Percentiles rank a stretch among this genome's conserved stretches.
Conservation (phyloP, 768 basidiomycete genomes). For the Auriscalpium orientale region DNA sequence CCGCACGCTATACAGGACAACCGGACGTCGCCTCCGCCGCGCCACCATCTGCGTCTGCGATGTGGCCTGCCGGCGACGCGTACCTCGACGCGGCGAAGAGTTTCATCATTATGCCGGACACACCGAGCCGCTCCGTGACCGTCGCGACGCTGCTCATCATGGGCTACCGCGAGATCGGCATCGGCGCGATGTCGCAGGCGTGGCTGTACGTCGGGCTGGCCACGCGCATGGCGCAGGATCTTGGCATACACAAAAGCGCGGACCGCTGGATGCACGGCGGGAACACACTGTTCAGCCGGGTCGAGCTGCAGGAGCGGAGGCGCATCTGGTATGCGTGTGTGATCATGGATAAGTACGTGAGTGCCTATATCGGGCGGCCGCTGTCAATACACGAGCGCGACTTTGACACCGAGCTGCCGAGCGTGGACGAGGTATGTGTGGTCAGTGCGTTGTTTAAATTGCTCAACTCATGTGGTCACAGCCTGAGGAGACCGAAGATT, state of each 20-base stretch:
- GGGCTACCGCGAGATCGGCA: constrained; percentile 80
- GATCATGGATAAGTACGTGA: constrained; percentile 73
- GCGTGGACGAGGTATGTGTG: constrained; percentile 44
- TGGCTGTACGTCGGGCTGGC: constrained; percentile 87
- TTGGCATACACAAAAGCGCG: constrained; percentile 76
- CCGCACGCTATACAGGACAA: constrained; percentile 56
- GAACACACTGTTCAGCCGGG: constrained; percentile 42
- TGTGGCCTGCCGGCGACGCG: constrained; percentile 78
- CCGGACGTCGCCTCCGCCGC: constrained; percentile 19
- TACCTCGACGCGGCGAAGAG: constrained; percentile 62
- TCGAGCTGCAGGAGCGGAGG: constrained; percentile 62
- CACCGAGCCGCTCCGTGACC: constrained; percentile 64
- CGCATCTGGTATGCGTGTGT: constrained; percentile 77
- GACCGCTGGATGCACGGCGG: constrained; percentile 69
- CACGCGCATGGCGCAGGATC: constrained; percentile 86
- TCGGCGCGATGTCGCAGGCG: constrained; percentile 82
- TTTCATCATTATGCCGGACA: constrained; percentile 59
- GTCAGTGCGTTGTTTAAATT: neutral
- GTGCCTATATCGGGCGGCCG: constrained; percentile 72
- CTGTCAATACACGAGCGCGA: constrained; percentile 69
- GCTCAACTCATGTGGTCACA: constrained; percentile 17
- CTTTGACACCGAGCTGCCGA: constrained; percentile 66
- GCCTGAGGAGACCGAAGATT: constrained; percentile 59
- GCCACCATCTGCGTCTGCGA: constrained; percentile 41
- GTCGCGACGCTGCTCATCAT: constrained; percentile 76